Percentiles rank a stretch among this genome's conserved stretches.
phyloP scores from a whole-genome alignment of 352 stramenopile genomes.

The Thalassiosira ordinaria region DNA sequence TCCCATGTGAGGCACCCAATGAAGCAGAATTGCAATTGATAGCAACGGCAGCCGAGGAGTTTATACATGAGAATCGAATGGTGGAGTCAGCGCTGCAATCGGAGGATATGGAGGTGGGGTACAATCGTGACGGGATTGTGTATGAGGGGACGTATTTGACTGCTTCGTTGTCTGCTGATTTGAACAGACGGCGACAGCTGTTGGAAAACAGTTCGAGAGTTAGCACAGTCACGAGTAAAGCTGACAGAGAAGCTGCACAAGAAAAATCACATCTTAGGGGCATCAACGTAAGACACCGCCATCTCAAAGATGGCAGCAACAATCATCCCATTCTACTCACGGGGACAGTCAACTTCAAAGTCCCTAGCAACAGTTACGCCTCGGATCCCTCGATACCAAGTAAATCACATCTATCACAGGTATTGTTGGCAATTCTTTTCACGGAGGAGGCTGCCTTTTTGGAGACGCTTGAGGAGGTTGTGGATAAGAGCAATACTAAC shows the following conservation, averaged over 20 bases:
- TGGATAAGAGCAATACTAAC: too few relatives aligned
- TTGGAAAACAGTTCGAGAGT: not conserved
- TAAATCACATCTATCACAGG: slow-evolving; percentile 4
- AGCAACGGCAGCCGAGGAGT: not conserved
- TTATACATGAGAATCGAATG: slow-evolving; percentile 3
- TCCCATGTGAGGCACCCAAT: slow-evolving; percentile 4
- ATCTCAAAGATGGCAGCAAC: not conserved
- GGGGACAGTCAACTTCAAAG: not conserved
- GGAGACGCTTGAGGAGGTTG: not conserved
- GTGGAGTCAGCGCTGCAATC: slow-evolving; percentile 17
- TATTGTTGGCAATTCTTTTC: slow-evolving; percentile 6
- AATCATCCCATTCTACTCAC: slow-evolving; percentile 15
- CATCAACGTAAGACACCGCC: too few relatives aligned
- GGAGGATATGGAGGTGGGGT: not conserved
- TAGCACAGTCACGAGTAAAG: not conserved
- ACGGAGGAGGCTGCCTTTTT: slow-evolving; percentile 1
- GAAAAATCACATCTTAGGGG: too few relatives aligned
- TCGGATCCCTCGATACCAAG: slow-evolving; percentile 3
- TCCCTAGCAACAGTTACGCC: not conserved
- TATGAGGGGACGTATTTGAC: slow-evolving; percentile 9
- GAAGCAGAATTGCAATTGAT: slow-evolving; percentile 7
- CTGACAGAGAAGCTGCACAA: not conserved
- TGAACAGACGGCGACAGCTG: not conserved
- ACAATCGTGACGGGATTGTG: not conserved
- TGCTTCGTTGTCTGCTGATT: not conserved